Evolutionary conservation across 192 early-diverging fungal species (phyloP).

Genomic region (Geranomyces variabilis): DNA sequence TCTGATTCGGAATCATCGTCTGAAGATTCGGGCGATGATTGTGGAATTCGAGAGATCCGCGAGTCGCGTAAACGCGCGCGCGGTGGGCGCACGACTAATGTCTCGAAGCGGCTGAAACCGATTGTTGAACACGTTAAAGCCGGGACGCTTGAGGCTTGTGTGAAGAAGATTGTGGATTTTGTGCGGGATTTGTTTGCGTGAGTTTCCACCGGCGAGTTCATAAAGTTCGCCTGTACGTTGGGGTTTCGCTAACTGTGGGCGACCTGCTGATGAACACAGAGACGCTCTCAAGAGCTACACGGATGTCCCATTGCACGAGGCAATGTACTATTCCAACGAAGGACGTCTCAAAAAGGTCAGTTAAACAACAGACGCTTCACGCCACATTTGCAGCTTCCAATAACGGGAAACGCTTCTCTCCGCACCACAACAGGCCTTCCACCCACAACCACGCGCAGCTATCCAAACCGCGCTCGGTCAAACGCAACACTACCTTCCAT

Average conservation of each 20-base stretch:
- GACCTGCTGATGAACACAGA: neutral
- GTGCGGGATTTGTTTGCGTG: slow-evolving; percentile 52
- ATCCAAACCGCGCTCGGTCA: slow-evolving; percentile 84
- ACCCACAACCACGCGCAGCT: slow-evolving; percentile 79
- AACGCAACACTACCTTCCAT: slow-evolving; percentile 77
- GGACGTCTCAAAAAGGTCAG: slow-evolving; percentile 72
- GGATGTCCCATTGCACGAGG: slow-evolving; percentile 69
- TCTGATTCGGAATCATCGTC: slow-evolving; percentile 16
- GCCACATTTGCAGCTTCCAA: no score
- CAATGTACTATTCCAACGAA: slow-evolving; percentile 77
- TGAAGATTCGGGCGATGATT: neutral
- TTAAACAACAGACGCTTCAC: no score
- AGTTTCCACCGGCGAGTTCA: neutral
- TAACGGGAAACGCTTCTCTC: no score
- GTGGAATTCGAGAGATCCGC: neutral
- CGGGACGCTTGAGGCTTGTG: slow-evolving; percentile 27
- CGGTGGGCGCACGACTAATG: slow-evolving; percentile 13
- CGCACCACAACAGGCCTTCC: no score
- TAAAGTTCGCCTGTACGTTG: no score
- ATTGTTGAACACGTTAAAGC: slow-evolving; percentile 34
- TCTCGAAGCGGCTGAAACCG: slow-evolving; percentile 22
- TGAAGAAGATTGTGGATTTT: slow-evolving; percentile 38
- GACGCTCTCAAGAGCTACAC: slow-evolving; percentile 59
- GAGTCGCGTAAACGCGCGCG: neutral
- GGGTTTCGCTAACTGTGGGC: neutral